These are phyloP conservation scores for Globisporangium recalcitrans DNA, from an alignment of 352 stramenopile species.

Conservation along the genomic window DNA sequence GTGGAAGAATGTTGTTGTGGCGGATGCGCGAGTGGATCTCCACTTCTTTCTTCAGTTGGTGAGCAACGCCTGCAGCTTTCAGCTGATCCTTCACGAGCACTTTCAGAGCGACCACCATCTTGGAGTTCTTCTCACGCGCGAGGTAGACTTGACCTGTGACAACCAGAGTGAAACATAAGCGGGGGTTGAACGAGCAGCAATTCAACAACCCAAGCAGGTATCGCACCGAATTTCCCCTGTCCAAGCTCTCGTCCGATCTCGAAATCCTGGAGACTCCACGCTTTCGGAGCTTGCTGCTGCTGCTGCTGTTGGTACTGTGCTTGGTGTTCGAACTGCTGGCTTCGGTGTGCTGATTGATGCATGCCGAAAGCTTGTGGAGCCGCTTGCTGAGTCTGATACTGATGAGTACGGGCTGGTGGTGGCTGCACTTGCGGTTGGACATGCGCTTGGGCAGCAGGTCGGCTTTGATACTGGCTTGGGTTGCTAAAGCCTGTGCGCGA, in stretches of 20 bases:
- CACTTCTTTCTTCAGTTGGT: conserved; percentile 87
- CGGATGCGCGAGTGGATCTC: conserved; percentile 89
- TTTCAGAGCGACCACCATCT: conserved; percentile 83
- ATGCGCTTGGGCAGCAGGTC: conserved; percentile 2
- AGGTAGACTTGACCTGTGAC: conserved; percentile 72
- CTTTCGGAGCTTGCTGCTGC: conserved; percentile 25
- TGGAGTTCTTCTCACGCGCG: conserved; percentile 78
- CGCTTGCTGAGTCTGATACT: conserved; percentile 28
- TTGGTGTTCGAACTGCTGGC: conserved; percentile 5
- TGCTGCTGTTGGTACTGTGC: conserved; percentile 16
- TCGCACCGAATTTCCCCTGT: conserved; percentile 79
- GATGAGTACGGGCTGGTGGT: conserved; percentile 20
- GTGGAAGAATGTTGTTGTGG: conserved; percentile 82
- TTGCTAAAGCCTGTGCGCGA: not conserved
- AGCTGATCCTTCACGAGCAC: conserved; percentile 88
- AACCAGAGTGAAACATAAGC: not conserved
- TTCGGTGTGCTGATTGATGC: not conserved
- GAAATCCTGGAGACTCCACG: conserved; percentile 86
- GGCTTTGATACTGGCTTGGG: conserved; percentile 2
- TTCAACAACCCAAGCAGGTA: not conserved
- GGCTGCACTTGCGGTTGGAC: conserved; percentile 10
- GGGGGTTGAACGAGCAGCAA: not conserved
- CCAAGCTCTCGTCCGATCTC: conserved; percentile 81
- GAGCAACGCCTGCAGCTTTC: conserved; percentile 48
- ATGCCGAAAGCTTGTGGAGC: conserved; percentile 32